phyloP scores from a whole-genome alignment of 371 early-diverging fungal species.

The Mortierella sp. region DNA sequence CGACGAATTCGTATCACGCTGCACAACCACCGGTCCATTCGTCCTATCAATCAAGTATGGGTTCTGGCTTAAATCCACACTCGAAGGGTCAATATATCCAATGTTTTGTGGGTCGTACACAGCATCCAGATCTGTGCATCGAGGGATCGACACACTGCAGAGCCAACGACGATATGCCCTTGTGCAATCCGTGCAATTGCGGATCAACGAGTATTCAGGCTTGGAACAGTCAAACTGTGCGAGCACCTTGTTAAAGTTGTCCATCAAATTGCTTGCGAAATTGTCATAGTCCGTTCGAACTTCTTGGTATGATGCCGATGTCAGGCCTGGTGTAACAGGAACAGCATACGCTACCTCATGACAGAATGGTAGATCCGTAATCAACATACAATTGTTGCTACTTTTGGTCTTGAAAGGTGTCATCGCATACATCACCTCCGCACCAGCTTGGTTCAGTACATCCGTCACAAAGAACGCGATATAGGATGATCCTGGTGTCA shows the following conservation, averaged over 20 bases:
- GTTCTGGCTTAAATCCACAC: slow-evolving; percentile 20
- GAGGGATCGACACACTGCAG: slow-evolving; percentile 73
- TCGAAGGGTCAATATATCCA: slow-evolving; percentile 13
- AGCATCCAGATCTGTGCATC: slow-evolving; percentile 63
- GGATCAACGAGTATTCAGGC: slow-evolving; percentile 72
- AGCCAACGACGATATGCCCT: slow-evolving; percentile 76
- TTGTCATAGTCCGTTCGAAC: slow-evolving; percentile 62
- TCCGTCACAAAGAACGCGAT: slow-evolving; percentile 61
- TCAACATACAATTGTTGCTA: slow-evolving; percentile 62
- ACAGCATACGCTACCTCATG: slow-evolving; percentile 73
- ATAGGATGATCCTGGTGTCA: slow-evolving; percentile 59
- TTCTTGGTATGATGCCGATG: slow-evolving; percentile 23
- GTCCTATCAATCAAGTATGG: slow-evolving; percentile 46
- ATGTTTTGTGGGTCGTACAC: slow-evolving; percentile 24
- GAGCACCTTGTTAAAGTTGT: slow-evolving; percentile 65
- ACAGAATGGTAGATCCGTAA: slow-evolving; percentile 70
- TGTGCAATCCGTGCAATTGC: slow-evolving; percentile 72
- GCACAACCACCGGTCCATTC: slow-evolving; percentile 48
- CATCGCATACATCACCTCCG: slow-evolving; percentile 50
- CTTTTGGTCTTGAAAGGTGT: slow-evolving; percentile 48
- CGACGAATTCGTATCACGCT: slow-evolving; percentile 48
- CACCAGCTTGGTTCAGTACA: slow-evolving; percentile 52
- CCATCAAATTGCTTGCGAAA: slow-evolving; percentile 58
- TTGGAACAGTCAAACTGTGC: slow-evolving; percentile 69
- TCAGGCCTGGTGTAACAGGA: slow-evolving; percentile 49